Conservation (phyloP, 202 grass and related monocot genomes). For the Setaria viridis region DNA sequence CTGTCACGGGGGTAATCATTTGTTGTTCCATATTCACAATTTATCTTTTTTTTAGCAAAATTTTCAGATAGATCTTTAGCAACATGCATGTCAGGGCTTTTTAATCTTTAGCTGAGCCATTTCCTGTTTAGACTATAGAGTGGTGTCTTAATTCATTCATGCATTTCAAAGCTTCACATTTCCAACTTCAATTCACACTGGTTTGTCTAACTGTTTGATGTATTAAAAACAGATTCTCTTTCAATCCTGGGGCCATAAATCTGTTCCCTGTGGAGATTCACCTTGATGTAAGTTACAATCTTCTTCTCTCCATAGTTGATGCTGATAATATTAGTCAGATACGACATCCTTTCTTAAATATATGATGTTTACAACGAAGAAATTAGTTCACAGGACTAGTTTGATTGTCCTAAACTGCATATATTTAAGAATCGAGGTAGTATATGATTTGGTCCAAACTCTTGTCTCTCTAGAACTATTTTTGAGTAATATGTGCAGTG, state of each 20-base stretch:
- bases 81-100: background rate
- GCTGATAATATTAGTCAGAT: background rate
- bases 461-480: background rate
- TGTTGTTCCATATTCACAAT: slow-evolving; percentile 38
- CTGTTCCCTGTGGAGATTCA: slow-evolving; percentile 92
- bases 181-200: slow-evolving; percentile 9
- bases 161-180: background rate
- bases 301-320: slow-evolving; percentile 10
- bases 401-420: no score
- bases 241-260: slow-evolving; percentile 91
- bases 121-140: slow-evolving; percentile 3
- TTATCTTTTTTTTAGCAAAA: background rate
- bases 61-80: background rate
- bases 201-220: slow-evolving; percentile 33
- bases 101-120: background rate
- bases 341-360: no score
- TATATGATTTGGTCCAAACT: slow-evolving; percentile 1
- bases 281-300: slow-evolving; percentile 78
- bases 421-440: no score
- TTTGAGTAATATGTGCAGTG: background rate
- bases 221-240: slow-evolving; percentile 79
- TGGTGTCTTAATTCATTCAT: background rate
- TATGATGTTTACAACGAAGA: no score
- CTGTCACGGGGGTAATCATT: slow-evolving; percentile 79
- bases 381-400: no score